Base-by-base conservation (phyloP, 2,329 filamentous ascomycete species). In the Claviceps humidiphila region DNA sequence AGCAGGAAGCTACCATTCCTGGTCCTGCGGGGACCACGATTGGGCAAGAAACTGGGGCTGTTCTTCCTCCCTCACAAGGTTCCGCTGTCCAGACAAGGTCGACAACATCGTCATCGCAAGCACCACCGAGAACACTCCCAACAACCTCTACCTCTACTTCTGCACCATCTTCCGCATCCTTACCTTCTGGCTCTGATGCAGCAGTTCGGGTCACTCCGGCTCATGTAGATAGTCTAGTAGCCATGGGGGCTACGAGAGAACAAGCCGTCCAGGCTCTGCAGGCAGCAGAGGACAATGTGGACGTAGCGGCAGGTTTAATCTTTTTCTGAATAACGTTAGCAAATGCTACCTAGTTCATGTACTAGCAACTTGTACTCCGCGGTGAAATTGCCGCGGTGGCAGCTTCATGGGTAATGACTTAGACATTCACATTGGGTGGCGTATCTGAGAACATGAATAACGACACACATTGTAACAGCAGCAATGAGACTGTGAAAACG, bases 1-100 rank as follows among this genome's bases (percentile, higher is more conserved):
- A 84, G 50, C 78, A 87, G 53, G 91, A 97, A 68, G 89, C 90
- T 4, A 89, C 85, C 14, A 80, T 97, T 48, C 78, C 82, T 45
- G 93, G 93, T 0, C 87, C 90, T 0, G 87, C 85, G 41, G 91
- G 90, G n/a, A 94, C 88, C 11, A 83, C 87, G 48, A 89, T 97
- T 56, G 91, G 91, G 44, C 84, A 85, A 48, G 80, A 83, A 52
- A 86, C 89, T 2, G 93, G 93, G 16, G 89, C 85, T 26, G 80
- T 93, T 22, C 78, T 64, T 44, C 63, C 66, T 54, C 61, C 52
- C 48, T 55, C 45, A 47, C 50, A 51, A 47, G 41, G 54, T 37
- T 44, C 49, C 13, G 55, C 56, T 7, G 41, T 59, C 66, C 51
- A 61, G 52, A 48, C 47, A 40, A 34, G 42, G 22, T 30, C 49